Evolutionary conservation across 495 filamentous ascomycete species (phyloP), one percentile per base, ranked within the genome.

Genomic region (Penicillium robsamsonii): DNA sequence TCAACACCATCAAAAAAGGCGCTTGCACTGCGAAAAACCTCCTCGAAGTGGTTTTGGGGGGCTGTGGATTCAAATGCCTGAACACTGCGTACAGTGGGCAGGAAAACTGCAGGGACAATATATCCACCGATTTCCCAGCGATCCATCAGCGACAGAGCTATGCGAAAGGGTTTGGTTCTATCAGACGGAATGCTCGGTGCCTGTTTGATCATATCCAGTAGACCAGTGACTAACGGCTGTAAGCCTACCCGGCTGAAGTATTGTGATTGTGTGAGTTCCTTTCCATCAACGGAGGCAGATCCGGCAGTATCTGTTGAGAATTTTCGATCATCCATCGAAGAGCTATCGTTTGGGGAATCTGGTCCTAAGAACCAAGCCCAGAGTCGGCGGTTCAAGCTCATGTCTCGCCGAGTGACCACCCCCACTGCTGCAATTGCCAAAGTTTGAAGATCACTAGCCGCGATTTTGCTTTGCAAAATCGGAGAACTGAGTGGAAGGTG

Each of bases 351-450:
- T 1, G 79, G 57, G 25, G 82, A 81, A 53, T 94, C 89, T 1
- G 92, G 92, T 2, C 94, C 94, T 8, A 99, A 75, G 54, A 97
- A 84, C 94, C 94, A 99, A n/a, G 89, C 80, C 93, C 94, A 99
- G 35, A 99, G 75, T 37, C 94, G 81, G 55, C 94, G 78, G 67
- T 99, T 99, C 48, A 99, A 76, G 62, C 92, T 92, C 94, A 97
- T 97, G 46, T 99, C 94, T 70, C 92, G 81, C 30, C 94, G 82
- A 25, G 83, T 81, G 2, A 96, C 90, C 40, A 99, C 92, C 0
- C 89, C 86, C 7, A 84, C 84, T 18, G 93, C 94, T 37, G 95
- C 88, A 59, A 83, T 81, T 24, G 96, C 79, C 9, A 99, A 78
- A 13, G 87, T 84, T 60, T 94, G 87, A 15, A 96, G 75, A 67